phyloP scores from a whole-genome alignment of 2,329 filamentous ascomycete genomes.

The Microcera coccophila region DNA sequence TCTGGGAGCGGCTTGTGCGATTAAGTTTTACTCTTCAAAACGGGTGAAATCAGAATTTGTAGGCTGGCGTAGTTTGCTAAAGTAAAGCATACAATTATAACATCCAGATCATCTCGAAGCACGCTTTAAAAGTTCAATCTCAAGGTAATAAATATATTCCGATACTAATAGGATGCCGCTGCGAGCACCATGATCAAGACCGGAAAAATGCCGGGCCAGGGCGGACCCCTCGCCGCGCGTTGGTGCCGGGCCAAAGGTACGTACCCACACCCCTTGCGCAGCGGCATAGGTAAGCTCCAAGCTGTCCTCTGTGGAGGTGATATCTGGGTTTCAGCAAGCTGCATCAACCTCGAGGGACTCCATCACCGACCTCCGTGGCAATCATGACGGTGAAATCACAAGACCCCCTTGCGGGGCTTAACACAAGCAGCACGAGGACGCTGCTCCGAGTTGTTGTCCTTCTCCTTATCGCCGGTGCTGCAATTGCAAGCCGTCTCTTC shows the following conservation, averaged over 20 bases:
- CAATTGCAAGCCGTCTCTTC: slow-evolving; percentile 90
- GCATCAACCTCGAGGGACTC: slow-evolving; percentile 30
- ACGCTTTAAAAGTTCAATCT: too few relatives aligned
- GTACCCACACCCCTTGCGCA: slow-evolving; percentile 21
- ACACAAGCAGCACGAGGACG: slow-evolving; percentile 76
- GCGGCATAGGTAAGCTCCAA: slow-evolving; percentile 41
- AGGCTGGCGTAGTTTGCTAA: too few relatives aligned
- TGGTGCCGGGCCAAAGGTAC: slow-evolving; percentile 12
- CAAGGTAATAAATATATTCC: background rate
- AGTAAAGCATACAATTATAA: too few relatives aligned
- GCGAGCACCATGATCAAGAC: background rate
- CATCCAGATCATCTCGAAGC: too few relatives aligned
- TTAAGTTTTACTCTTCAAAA: too few relatives aligned
- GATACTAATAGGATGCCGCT: background rate
- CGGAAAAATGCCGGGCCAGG: slow-evolving; percentile 22
- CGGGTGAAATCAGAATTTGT: too few relatives aligned
- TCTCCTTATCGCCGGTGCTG: slow-evolving; percentile 82
- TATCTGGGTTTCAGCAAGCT: slow-evolving; percentile 29
- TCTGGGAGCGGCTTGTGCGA: too few relatives aligned
- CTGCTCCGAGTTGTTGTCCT: slow-evolving; percentile 88
- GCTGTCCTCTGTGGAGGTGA: slow-evolving; percentile 39
- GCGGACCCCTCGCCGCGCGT: background rate
- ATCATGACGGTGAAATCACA: slow-evolving; percentile 45
- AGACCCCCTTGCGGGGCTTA: slow-evolving; percentile 68
- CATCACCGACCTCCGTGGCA: slow-evolving; percentile 33